Evolutionary conservation across 2,329 filamentous ascomycete species (phyloP), one percentile per base, ranked within the genome.

Genomic region (Tolypocladium inflatum): DNA sequence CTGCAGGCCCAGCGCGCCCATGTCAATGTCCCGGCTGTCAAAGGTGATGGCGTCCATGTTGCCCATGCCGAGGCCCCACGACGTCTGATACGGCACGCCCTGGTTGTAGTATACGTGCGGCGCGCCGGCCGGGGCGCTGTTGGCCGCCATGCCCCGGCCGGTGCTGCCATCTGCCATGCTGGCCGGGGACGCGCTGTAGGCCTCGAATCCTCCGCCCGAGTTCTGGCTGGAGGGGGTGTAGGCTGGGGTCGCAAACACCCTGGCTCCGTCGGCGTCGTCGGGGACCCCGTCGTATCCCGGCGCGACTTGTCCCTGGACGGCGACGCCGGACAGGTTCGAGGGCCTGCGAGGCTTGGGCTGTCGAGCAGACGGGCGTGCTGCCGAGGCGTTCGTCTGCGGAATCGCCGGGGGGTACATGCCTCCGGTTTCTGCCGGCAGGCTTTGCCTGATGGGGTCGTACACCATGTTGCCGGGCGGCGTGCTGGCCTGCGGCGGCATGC

Each of bases 21-120:
- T 87, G 62, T 92, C 88, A 39, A 93, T 84, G 62, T 92, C 88
- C 62, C 90, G 88, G 60, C 84, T 87, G 67, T 90, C 85, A 63
- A 92, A 89, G 61, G 88, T 85, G 73, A 91, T 87, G 62, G 74
- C 73, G 53, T 80, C 74, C 60, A 76, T 73, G 57, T 67, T 73
- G 9, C 70, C 69, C 61, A 68, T 65, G 2, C 66, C 63, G 6
- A 65, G 63, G n/a, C 60, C 65, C 71, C 71, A 73, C 1, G 64
- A 59, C 54, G 70, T 64, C 17, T 64, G 64, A 42, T 67, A 71
- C 3, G 69, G 58, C 39, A 71, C 64, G 35, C 59, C 61, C 11
- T 66, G 67, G 7, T 62, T 61, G 58, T 66, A 71, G 52, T 70
- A 73, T 53, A 68, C 58, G n/a, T 56, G 52, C 19, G 59, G 54